A percentile compares a stretch with the other conserved stretches of the same genome.
phyloP scores from a whole-genome alignment of 352 stramenopile genomes.

The Globisporangium takayamanum region DNA sequence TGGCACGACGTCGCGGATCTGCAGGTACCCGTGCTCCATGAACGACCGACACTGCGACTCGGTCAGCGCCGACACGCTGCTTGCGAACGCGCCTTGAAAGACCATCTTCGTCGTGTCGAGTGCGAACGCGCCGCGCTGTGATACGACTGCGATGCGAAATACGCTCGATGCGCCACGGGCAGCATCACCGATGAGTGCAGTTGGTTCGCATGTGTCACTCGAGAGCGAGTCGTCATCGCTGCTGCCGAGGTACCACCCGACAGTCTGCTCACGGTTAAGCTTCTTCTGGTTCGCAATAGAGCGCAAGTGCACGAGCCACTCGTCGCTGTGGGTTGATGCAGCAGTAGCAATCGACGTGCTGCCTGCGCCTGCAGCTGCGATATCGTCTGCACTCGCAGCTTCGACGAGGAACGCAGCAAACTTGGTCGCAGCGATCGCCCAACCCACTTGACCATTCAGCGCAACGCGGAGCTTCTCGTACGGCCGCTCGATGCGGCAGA shows the following conservation, averaged over 20 bases:
- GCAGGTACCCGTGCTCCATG: conserved; percentile 66
- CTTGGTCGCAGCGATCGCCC: conserved; percentile 54
- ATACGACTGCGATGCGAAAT: conserved; percentile 45
- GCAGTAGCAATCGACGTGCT: too few relatives aligned
- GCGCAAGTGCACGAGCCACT: conserved; percentile 32
- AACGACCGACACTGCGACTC: conserved; percentile 60
- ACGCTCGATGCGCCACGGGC: conserved; percentile 32
- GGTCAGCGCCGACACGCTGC: conserved; percentile 28
- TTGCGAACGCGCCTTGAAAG: conserved; percentile 17
- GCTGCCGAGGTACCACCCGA: conserved; percentile 59
- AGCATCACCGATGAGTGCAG: conserved; percentile 45
- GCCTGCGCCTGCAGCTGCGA: neutral
- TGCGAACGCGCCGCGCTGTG: conserved; percentile 36
- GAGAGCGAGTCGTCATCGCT: neutral
- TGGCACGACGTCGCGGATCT: conserved; percentile 55
- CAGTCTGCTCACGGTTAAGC: conserved; percentile 26
- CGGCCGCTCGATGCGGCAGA: conserved; percentile 54
- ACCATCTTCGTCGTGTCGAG: conserved; percentile 29
- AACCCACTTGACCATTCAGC: conserved; percentile 56
- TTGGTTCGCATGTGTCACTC: conserved; percentile 6
- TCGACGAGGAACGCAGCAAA: conserved; percentile 64
- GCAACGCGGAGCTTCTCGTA: conserved; percentile 80
- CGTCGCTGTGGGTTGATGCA: too few relatives aligned
- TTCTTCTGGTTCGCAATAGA: conserved; percentile 68
- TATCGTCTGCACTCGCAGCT: conserved; percentile 11